Base-by-base conservation (phyloP, 148 eudicot species). In the Nepenthes mirabilis region DNA sequence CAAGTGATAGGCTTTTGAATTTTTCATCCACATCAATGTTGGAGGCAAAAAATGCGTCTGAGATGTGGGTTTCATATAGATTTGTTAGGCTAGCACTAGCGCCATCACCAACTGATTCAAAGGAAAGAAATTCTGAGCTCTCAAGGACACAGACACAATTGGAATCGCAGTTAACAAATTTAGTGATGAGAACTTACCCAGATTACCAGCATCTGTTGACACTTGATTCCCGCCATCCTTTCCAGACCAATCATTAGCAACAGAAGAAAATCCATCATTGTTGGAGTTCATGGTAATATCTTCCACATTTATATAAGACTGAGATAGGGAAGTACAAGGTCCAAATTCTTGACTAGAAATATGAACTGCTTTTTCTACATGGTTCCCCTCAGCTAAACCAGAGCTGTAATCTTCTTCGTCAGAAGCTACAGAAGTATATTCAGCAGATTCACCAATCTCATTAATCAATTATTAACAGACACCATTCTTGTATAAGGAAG, bases 1-100 rank as follows among this genome's bases (percentile, higher is more conserved):
- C 56, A 51, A 72, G 61, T 54, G 82, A 68, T 47, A 68, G 52
- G 57, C 62, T 66, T 58, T 59, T 79, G 62, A 74, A 56, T 52
- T 79, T 71, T 49, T 68, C 81, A 71, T 60, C 72, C 55, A 60
- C 52, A 60, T 52, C 14, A 34, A 56, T 37, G 40, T 68, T 72
- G 43, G 12, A 40, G 52, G 50, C 53, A 37, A 36, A 12, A 13
- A 64, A 58, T 56, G 62, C 66, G 52, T 14, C 52, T 8, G 65
- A 54, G 34, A 34, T 34, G 35, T 48, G 36, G 36, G 40, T 50
- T 65, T 64, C 65, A 40, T 8, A 40, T 34, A 57, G 60, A 37
- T 14, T 43, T 57, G n/a, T 43, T 43, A 57, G 36, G n/a, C 4
- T 36, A 37, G 45, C 6, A 40, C 8, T 8, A 40, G 45, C 4